phyloP scores from a whole-genome alignment of 2,329 filamentous ascomycete genomes.

The Xylariaceae sp. region DNA sequence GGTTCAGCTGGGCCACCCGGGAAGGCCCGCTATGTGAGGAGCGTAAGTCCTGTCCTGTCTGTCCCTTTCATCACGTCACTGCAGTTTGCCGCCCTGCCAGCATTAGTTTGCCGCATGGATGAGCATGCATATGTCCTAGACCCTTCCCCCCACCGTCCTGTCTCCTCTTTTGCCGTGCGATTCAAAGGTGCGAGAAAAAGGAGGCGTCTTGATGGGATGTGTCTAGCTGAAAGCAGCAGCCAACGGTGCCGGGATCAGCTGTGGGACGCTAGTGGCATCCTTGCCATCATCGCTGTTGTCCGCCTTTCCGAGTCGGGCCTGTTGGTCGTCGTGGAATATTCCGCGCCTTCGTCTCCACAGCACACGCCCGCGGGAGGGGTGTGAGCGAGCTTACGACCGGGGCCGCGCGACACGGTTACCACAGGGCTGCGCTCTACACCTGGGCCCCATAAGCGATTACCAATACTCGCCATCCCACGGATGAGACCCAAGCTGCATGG shows the following conservation, averaged over 20 bases:
- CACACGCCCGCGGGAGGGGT: conserved; percentile 1
- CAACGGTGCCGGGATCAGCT: conserved; percentile 11
- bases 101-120: background rate
- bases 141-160: background rate
- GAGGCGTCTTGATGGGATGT: conserved; percentile 4
- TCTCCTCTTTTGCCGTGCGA: background rate
- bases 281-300: conserved; percentile 9
- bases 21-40: conserved; percentile 98
- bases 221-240: conserved; percentile 26
- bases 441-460: background rate
- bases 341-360: conserved; percentile 14
- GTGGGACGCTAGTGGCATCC: conserved; percentile 15
- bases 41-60: conserved; percentile 56
- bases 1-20: conserved; percentile 92
- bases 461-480: conserved; percentile 2
- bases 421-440: conserved; percentile 14
- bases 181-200: background rate
- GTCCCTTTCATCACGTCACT: conserved; percentile 20
- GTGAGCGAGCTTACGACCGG: conserved; percentile 4
- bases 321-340: conserved; percentile 17
- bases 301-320: conserved; percentile 8
- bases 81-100: conserved; percentile 8
- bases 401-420: conserved; percentile 3
- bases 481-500: conserved; percentile 4
- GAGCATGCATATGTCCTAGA: conserved; percentile 10